These are phyloP conservation scores for Stachybotrys echinatus DNA, from an alignment of 2,329 filamentous ascomycete genomes.

Conservation along the genomic window DNA sequence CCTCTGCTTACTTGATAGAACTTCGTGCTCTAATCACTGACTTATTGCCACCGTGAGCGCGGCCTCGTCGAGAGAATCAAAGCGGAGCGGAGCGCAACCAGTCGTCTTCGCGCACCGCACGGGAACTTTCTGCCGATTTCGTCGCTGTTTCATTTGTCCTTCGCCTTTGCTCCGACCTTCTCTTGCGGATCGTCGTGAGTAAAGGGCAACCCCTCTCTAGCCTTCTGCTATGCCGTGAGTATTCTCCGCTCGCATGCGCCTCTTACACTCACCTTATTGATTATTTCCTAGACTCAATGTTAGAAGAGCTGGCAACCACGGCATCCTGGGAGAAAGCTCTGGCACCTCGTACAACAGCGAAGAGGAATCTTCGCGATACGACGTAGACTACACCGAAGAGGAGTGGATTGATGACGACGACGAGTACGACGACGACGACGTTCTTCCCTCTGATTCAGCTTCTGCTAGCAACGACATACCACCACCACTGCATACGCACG, in stretches of 20 bases:
- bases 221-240: conserved; percentile 41
- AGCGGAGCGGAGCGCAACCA: background rate
- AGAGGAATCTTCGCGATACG: conserved; percentile 29
- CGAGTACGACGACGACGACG: conserved; percentile 41
- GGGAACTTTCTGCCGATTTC: background rate
- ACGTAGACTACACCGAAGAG: conserved; percentile 19
- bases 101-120: background rate
- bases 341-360: conserved; percentile 31
- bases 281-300: conserved; percentile 6
- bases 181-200: conserved; percentile 40
- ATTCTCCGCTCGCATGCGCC: conserved; percentile 8
- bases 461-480: conserved; percentile 36
- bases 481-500: conserved; percentile 11
- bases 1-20: background rate
- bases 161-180: conserved; percentile 39
- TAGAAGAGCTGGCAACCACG: background rate
- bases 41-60: too few relatives aligned
- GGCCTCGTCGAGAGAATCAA: too few relatives aligned
- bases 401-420: conserved; percentile 25
- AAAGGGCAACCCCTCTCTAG: conserved; percentile 30
- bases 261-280: background rate
- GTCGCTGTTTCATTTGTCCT: background rate
- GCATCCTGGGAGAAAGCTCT: conserved; percentile 15
- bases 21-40: background rate
- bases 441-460: conserved; percentile 55